Conservation (phyloP, 305 asterid species). For the Ilex paraguariensis region DNA sequence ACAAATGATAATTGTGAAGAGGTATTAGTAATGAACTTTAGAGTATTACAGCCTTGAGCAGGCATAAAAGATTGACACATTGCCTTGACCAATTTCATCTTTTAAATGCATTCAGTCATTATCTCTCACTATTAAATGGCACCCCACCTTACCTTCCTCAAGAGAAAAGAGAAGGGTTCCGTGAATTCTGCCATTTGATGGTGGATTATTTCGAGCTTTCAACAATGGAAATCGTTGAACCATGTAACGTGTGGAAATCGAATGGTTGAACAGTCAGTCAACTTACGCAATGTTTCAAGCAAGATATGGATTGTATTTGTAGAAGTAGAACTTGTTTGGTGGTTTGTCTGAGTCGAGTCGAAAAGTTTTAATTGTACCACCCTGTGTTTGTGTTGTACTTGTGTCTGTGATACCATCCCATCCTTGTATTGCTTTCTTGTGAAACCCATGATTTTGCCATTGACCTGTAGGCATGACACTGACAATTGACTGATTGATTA, state of each 20-base stretch:
- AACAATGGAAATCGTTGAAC: not conserved
- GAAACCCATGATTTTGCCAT: not conserved
- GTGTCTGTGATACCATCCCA: too few relatives aligned
- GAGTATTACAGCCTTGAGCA: not conserved
- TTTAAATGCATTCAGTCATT: not conserved
- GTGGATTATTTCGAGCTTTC: not conserved
- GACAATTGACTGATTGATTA: too few relatives aligned
- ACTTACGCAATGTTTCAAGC: not conserved
- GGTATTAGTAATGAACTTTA: not conserved
- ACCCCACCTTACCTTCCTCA: not conserved
- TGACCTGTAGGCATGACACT: not conserved
- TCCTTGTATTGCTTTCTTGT: not conserved
- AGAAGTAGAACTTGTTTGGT: not conserved
- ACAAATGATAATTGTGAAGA: not conserved
- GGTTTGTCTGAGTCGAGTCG: not conserved
- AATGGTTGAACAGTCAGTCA: too few relatives aligned
- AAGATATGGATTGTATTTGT: not conserved
- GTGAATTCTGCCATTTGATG: too few relatives aligned
- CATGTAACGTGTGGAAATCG: not conserved
- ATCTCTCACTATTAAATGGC: not conserved
- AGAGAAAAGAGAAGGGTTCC: too few relatives aligned
- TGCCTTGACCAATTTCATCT: not conserved
- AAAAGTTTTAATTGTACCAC: too few relatives aligned
- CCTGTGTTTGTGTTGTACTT: too few relatives aligned
- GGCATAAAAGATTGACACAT: not conserved